Percentiles rank a stretch among this genome's conserved stretches.
phyloP scores from a whole-genome alignment of 345 rosid genomes.

The Isatis tinctoria region DNA sequence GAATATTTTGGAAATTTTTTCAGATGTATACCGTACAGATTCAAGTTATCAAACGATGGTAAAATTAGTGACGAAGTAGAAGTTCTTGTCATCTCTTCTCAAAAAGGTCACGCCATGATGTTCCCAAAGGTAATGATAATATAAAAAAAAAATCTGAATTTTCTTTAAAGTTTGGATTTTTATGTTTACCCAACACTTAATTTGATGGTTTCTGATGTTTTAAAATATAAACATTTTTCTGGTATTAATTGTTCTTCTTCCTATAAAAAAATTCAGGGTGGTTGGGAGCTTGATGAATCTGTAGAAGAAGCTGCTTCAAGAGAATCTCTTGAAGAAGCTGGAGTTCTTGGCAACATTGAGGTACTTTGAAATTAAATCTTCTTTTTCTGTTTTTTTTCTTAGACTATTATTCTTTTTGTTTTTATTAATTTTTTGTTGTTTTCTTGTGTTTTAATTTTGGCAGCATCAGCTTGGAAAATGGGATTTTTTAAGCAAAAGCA shows the following conservation, averaged over 20 bases:
- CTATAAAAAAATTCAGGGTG: conserved; percentile 53
- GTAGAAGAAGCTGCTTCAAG: conserved; percentile 74
- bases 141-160: no score
- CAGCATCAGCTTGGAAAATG: conserved; percentile 79
- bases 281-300: conserved; percentile 96
- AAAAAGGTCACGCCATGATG: conserved; percentile 76
- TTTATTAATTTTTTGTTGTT: neutral
- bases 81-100: conserved; percentile 75
- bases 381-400: neutral
- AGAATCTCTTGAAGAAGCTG: conserved; percentile 87
- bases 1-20: neutral
- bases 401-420: neutral
- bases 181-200: no score
- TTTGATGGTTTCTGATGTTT: no score
- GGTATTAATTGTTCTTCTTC: neutral
- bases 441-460: neutral
- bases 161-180: neutral
- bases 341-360: conserved; percentile 75
- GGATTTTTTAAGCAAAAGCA: conserved; percentile 76
- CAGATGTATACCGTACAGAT: conserved; percentile 89
- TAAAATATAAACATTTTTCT: neutral
- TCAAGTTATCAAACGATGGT: conserved; percentile 39
- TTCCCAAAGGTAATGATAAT: conserved; percentile 59
- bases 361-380: conserved; percentile 28
- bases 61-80: conserved; percentile 46